Evolutionary conservation across 202 grass and related monocot species (phyloP).

Genomic region (Schoenoplectus tabernaemontani): DNA sequence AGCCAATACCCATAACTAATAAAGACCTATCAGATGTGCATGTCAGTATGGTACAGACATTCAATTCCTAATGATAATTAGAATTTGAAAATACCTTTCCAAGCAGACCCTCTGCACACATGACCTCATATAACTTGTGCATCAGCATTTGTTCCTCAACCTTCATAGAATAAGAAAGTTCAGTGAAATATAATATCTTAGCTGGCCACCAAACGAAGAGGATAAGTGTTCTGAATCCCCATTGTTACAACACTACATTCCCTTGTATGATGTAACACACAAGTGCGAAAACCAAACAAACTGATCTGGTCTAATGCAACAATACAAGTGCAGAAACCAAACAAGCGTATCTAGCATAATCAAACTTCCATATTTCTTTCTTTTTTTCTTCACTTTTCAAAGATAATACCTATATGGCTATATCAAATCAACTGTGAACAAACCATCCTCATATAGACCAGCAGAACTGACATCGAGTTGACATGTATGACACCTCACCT

Average conservation of each 20-base stretch:
- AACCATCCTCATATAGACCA: not conserved
- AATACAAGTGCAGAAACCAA: no score
- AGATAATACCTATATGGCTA: not conserved
- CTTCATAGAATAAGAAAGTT: not conserved
- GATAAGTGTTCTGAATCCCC: not conserved
- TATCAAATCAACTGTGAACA: not conserved
- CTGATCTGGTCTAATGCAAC: not conserved
- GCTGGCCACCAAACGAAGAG: not conserved
- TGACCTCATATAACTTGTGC: not conserved
- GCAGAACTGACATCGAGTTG: not conserved
- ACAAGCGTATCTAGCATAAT: not conserved
- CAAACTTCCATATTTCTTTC: not conserved
- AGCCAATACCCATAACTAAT: no score
- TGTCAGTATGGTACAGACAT: not conserved
- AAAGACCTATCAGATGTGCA: not conserved
- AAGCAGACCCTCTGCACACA: conserved; percentile 9
- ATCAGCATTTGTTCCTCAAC: conserved; percentile 28
- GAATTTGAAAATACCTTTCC: conserved; percentile 6
- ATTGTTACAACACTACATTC: not conserved
- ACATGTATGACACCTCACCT: not conserved
- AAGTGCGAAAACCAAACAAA: no score
- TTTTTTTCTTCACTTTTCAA: not conserved
- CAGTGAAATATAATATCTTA: not conserved
- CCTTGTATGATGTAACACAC: no score
- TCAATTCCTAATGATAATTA: not conserved